Percentiles rank a stretch among this genome's conserved stretches.
phyloP scores from a whole-genome alignment of 179 eudicot species.

The Spinacia oleracea region DNA sequence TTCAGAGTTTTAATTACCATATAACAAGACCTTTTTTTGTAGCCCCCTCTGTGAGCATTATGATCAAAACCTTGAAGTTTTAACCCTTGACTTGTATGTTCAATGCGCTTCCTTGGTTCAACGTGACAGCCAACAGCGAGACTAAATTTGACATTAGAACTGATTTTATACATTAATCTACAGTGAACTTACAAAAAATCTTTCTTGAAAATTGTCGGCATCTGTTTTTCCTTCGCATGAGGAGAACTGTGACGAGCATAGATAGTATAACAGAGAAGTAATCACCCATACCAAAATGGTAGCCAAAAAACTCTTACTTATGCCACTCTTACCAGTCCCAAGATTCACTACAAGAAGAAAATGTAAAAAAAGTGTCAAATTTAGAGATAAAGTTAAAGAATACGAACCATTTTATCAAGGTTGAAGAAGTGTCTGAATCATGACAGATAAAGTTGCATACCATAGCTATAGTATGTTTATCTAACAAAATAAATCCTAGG shows the following conservation, averaged over 20 bases:
- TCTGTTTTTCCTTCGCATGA: slow-evolving; percentile 41
- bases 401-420: neutral
- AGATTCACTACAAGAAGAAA: slow-evolving; percentile 38
- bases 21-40: slow-evolving; percentile 38
- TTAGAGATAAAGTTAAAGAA: neutral
- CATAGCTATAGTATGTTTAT: slow-evolving; percentile 26
- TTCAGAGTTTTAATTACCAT: slow-evolving; percentile 37
- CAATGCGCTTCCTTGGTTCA: slow-evolving; percentile 49
- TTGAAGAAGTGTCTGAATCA: neutral
- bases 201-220: slow-evolving; percentile 34
- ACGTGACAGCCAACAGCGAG: no score
- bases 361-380: slow-evolving; percentile 5
- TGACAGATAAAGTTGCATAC: slow-evolving; percentile 29
- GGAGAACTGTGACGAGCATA: slow-evolving; percentile 38
- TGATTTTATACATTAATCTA: no score
- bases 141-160: no score
- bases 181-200: slow-evolving; percentile 45
- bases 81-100: slow-evolving; percentile 38
- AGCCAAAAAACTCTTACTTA: slow-evolving; percentile 48
- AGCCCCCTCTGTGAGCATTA: slow-evolving; percentile 53
- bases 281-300: slow-evolving; percentile 39
- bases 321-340: slow-evolving; percentile 30
- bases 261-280: slow-evolving; percentile 36
- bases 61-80: slow-evolving; percentile 41
- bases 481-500: neutral